Percentiles rank a stretch among this genome's conserved stretches.
These are phyloP conservation scores for Nigrospora sphaerica DNA, from an alignment of 2,329 filamentous ascomycete species.

Conservation along the genomic window DNA sequence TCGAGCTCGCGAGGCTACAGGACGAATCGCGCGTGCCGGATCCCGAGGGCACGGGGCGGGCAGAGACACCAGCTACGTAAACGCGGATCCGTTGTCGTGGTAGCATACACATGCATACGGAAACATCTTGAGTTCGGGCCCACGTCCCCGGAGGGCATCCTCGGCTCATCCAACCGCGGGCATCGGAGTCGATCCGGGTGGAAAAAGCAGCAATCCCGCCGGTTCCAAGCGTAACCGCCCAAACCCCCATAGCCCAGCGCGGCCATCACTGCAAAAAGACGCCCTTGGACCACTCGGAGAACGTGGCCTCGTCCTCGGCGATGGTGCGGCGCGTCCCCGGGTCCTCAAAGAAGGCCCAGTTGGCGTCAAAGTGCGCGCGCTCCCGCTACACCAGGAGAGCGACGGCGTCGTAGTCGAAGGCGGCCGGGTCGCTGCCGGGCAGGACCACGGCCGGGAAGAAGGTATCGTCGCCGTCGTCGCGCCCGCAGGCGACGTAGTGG, in stretches of 20 bases:
- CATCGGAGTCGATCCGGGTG: no score
- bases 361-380: conserved; percentile 6
- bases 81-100: no score
- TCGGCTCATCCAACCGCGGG: no score
- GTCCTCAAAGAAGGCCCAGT: conserved; percentile 7
- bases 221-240: no score
- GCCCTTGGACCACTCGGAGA: conserved; percentile 2
- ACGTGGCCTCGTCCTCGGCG: conserved; percentile 5
- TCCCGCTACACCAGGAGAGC: conserved; percentile 12
- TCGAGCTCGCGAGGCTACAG: conserved; percentile 49
- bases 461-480: neutral
- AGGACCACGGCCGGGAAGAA: conserved; percentile 8
- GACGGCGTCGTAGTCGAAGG: conserved; percentile 12
- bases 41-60: no score
- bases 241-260: no score
- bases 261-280: neutral
- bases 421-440: conserved; percentile 7
- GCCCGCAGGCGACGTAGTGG: conserved; percentile 10
- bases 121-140: no score
- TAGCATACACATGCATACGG: no score
- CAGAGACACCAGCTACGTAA: no score
- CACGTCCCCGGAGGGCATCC: no score
- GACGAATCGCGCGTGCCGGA: conserved; percentile 15
- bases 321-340: neutral
- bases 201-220: no score